phyloP scores from a whole-genome alignment of 2,329 filamentous ascomycete species.

The Parastagonospora nodorum region DNA sequence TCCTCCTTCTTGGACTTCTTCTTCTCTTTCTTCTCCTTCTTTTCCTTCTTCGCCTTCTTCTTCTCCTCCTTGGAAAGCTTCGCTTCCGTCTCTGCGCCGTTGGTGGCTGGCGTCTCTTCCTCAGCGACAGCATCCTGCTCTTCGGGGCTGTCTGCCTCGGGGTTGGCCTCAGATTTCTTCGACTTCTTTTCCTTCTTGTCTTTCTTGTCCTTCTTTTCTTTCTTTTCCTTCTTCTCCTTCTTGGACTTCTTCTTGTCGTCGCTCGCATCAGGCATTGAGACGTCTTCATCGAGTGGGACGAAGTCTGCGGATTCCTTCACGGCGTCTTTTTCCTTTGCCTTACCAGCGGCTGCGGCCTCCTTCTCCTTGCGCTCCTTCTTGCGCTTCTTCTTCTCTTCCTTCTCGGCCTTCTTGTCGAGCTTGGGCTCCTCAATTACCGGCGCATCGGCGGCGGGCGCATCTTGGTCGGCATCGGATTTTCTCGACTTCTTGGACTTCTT shows the following conservation, averaged over 20 bases:
- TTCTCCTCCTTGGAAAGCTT: constrained; percentile 20
- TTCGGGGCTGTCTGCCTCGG: constrained; percentile 8
- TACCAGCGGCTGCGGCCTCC: not conserved
- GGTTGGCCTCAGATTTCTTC: constrained; percentile 26
- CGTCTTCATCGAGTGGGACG: constrained; percentile 1
- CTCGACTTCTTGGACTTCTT: constrained; percentile 43
- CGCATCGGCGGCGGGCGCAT: constrained; percentile 17
- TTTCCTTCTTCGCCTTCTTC: constrained; percentile 34
- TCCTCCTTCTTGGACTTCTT: constrained; percentile 19
- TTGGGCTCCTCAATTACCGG: constrained; percentile 18
- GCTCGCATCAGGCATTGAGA: constrained; percentile 6
- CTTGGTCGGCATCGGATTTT: constrained; percentile 20
- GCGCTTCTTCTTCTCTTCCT: constrained; percentile 14
- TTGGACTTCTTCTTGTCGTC: constrained; percentile 25
- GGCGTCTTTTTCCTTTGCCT: constrained; percentile 1
- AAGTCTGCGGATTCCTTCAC: constrained; percentile 1
- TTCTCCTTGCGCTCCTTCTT: constrained; percentile 6
- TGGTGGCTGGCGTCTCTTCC: not conserved
- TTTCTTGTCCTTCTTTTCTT: constrained; percentile 28
- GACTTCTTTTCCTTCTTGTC: constrained; percentile 28
- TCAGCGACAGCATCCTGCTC: constrained; percentile 16
- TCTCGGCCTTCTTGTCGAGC: constrained; percentile 9
- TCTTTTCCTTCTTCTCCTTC: constrained; percentile 25
- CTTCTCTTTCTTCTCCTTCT: constrained; percentile 21
- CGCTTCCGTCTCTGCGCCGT: constrained; percentile 11